phyloP scores from a whole-genome alignment of 257 asterid species.

The Solanum verrucosum region DNA sequence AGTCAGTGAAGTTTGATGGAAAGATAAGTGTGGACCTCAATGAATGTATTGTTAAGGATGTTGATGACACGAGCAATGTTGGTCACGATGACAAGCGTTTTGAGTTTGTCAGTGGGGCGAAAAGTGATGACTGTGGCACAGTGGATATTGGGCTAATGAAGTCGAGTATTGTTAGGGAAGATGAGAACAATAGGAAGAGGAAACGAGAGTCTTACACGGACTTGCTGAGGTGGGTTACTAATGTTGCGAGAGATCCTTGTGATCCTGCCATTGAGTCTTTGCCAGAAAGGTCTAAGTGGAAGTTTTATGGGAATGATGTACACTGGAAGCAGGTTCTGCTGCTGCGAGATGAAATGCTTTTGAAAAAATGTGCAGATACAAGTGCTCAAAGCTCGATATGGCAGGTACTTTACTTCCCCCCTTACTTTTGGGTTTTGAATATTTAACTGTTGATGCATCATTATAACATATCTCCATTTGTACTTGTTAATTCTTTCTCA shows the following conservation, averaged over 20 bases:
- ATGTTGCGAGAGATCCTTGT: constrained; percentile 60
- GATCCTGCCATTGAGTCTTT: constrained; percentile 29
- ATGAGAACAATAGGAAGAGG: constrained; percentile 39
- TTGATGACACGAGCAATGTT: neutral
- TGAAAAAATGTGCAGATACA: constrained; percentile 28
- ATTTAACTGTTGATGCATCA: neutral
- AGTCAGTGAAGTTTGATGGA: neutral
- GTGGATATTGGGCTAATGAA: neutral
- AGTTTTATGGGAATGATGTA: constrained; percentile 37
- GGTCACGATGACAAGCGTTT: neutral
- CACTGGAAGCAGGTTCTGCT: constrained; percentile 60
- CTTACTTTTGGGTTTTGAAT: neutral
- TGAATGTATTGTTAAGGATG: neutral
- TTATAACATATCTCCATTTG: neutral
- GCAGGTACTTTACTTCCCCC: constrained; percentile 25
- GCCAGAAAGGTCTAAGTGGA: constrained; percentile 72
- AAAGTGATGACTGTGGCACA: constrained; percentile 5
- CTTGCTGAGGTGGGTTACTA: constrained; percentile 50
- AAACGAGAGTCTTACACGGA: constrained; percentile 26
- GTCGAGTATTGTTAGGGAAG: constrained; percentile 4
- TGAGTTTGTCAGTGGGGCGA: neutral
- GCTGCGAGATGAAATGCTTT: constrained; percentile 49
- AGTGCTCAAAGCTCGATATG: constrained; percentile 29
- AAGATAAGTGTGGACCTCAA: neutral
- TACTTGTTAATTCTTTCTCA: neutral